These are phyloP conservation scores for Cryoendolithus antarcticus DNA, from an alignment of 2,329 filamentous ascomycete species.

Conservation along the genomic window DNA sequence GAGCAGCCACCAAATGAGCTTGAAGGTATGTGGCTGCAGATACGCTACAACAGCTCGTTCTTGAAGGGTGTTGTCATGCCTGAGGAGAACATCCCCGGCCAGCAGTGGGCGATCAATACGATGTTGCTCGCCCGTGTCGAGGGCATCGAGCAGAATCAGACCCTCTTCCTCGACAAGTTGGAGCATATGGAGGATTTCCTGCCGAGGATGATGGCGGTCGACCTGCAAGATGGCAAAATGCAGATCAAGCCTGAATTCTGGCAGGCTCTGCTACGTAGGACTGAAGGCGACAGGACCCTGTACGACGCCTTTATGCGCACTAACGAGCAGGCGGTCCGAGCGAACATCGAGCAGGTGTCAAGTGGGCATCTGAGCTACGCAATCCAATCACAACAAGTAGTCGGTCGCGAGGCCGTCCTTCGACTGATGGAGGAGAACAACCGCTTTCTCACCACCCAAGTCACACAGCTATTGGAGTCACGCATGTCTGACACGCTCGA, in stretches of 20 bases:
- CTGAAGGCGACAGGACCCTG: slow-evolving; percentile 34
- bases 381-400: slow-evolving; percentile 6
- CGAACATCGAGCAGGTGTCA: neutral
- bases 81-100: neutral
- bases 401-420: slow-evolving; percentile 7
- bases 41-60: neutral
- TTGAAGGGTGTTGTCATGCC: neutral
- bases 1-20: slow-evolving; percentile 1
- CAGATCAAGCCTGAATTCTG: slow-evolving; percentile 52
- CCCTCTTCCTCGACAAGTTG: slow-evolving; percentile 3
- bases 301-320: slow-evolving; percentile 18
- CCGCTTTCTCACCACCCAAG: slow-evolving; percentile 2
- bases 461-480: slow-evolving; percentile 1
- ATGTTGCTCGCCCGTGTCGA: neutral
- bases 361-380: slow-evolving; percentile 24
- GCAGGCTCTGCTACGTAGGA: slow-evolving; percentile 47
- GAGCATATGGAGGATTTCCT: slow-evolving; percentile 34
- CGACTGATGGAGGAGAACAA: slow-evolving; percentile 9
- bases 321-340: slow-evolving; percentile 22
- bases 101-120: slow-evolving; percentile 1
- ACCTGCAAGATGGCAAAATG: slow-evolving; percentile 37
- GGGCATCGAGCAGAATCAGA: neutral
- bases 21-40: slow-evolving; percentile 1
- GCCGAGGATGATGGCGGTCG: slow-evolving; percentile 45
- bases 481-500: slow-evolving; percentile 1